phyloP scores from a whole-genome alignment of 2,329 filamentous ascomycete genomes.

The Ophiocordyceps sinensis region DNA sequence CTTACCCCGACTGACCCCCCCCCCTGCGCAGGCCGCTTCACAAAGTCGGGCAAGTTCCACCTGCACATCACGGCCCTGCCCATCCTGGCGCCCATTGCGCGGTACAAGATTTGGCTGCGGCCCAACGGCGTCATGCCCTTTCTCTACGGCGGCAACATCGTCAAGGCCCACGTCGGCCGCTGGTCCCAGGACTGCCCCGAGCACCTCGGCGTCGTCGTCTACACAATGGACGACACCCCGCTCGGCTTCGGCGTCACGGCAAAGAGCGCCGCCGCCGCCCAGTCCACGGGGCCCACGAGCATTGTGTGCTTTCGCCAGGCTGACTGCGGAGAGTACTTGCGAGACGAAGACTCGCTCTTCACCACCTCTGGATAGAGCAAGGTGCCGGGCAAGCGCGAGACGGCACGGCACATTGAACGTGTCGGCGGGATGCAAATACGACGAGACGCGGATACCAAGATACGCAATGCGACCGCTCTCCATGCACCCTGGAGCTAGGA shows the following conservation, averaged over 20 bases:
- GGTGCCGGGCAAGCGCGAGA: neutral
- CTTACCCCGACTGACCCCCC: neutral
- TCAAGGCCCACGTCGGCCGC: constrained; percentile 56
- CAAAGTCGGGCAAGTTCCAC: constrained; percentile 90
- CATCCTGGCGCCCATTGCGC: constrained; percentile 76
- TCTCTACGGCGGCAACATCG: constrained; percentile 81
- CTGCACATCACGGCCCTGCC: constrained; percentile 83
- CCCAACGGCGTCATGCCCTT: constrained; percentile 96
- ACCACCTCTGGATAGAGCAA: neutral
- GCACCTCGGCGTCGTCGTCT: constrained; percentile 81
- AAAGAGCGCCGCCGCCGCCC: constrained; percentile 69
- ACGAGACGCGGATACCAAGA: no score
- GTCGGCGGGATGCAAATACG: no score
- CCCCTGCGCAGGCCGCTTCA: constrained; percentile 60
- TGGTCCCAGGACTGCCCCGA: constrained; percentile 89
- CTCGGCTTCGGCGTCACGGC: constrained; percentile 86
- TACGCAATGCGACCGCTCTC: no score
- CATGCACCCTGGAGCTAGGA: no score
- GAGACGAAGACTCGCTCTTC: constrained; percentile 49
- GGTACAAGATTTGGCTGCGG: constrained; percentile 97
- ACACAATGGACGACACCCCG: constrained; percentile 87
- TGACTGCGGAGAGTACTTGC: constrained; percentile 86
- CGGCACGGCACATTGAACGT: neutral
- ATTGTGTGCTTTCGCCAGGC: constrained; percentile 84
- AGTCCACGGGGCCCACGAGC: constrained; percentile 77